Conservation (phyloP, 2,329 filamentous ascomycete genomes). For the Chaetomium sp. region DNA sequence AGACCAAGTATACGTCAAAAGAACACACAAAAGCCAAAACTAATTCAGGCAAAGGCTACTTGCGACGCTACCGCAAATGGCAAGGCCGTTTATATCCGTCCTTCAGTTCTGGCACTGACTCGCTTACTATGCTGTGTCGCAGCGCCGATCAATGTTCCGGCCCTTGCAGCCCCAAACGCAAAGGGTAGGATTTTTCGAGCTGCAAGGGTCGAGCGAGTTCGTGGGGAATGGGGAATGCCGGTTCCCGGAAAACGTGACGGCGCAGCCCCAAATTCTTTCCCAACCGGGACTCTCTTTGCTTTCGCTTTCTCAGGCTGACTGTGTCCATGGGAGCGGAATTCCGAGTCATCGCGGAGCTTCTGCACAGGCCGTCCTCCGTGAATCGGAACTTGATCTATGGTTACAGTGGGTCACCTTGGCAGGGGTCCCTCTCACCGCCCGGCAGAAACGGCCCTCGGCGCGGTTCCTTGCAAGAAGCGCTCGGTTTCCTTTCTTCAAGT, state of each 20-base stretch:
- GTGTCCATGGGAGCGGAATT: not conserved
- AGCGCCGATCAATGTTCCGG: slow-evolving; percentile 1
- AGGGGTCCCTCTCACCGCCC: slow-evolving; percentile 12
- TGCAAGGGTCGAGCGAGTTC: too few relatives aligned
- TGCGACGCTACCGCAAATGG: not conserved
- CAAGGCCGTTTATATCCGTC: slow-evolving; percentile 17
- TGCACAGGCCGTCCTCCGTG: not conserved
- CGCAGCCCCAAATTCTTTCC: too few relatives aligned
- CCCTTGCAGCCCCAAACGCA: slow-evolving; percentile 1
- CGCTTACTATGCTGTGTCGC: slow-evolving; percentile 11
- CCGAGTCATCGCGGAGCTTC: not conserved
- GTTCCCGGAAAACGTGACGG: too few relatives aligned
- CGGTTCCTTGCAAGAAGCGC: not conserved
- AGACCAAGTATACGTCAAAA: not conserved
- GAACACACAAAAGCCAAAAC: not conserved
- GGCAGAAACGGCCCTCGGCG: slow-evolving; percentile 15
- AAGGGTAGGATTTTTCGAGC: not conserved
- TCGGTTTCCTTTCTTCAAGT: not conserved
- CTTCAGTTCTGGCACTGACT: not conserved
- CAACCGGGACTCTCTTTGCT: too few relatives aligned
- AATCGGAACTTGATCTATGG: not conserved
- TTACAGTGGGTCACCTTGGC: not conserved
- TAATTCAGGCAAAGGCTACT: not conserved
- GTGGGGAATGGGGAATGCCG: too few relatives aligned
- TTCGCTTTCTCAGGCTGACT: too few relatives aligned